Percentiles rank a stretch among this genome's conserved stretches.
Conservation (phyloP, 257 asterid species). For the Ilex asprella region DNA sequence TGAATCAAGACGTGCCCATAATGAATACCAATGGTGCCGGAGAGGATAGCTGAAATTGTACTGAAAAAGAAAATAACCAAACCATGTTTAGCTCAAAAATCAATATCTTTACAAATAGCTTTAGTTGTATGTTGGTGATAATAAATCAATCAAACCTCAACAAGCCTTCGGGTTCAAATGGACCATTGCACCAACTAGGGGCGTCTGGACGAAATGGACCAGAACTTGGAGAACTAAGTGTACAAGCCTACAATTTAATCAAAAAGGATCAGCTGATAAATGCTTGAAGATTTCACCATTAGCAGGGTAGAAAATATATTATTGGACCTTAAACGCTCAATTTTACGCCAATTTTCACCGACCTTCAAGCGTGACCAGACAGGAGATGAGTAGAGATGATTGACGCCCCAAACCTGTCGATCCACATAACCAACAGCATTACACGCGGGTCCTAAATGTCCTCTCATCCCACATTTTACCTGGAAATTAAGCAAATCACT, state of each 20-base stretch:
- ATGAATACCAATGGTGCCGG: conserved; percentile 84
- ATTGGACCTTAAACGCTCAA: not conserved
- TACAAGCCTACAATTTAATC: conserved; percentile 54
- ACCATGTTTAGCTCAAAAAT: conserved; percentile 6
- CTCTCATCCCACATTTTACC: conserved; percentile 96
- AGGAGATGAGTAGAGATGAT: conserved; percentile 67
- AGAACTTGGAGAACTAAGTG: conserved; percentile 56
- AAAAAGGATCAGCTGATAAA: too few relatives aligned
- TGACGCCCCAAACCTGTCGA: conserved; percentile 81
- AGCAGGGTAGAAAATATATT: not conserved
- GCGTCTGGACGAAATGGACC: conserved; percentile 62
- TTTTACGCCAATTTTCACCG: not conserved
- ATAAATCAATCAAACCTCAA: conserved; percentile 36
- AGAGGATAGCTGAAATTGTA: conserved; percentile 68
- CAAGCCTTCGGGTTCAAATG: conserved; percentile 88
- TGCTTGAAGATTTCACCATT: not conserved
- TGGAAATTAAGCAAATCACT: conserved; percentile 11
- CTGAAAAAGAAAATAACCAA: conserved; percentile 20
- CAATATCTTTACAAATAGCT: not conserved
- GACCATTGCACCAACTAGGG: conserved; percentile 77
- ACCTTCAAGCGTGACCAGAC: conserved; percentile 70
- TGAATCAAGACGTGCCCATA: conserved; percentile 85
- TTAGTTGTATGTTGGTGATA: not conserved
- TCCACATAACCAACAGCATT: conserved; percentile 91
- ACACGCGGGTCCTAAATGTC: conserved; percentile 87